Base-by-base conservation (phyloP, 148 eudicot species). In the Fagopyrum tataricum region DNA sequence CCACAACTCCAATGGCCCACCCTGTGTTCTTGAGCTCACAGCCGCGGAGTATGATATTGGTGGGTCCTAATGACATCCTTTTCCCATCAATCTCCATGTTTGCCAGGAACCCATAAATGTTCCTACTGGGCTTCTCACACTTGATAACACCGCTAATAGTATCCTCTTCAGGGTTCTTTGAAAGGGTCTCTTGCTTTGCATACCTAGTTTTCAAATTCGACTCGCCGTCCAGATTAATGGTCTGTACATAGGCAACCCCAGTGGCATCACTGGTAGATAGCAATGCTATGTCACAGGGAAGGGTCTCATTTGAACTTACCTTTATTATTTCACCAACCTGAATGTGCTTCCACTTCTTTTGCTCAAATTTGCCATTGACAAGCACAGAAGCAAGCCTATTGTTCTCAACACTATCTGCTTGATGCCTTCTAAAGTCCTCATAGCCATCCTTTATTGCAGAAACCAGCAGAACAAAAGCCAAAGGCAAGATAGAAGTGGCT, bases 361-460 rank as follows among this genome's bases (percentile, higher is more conserved):
- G 69, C 75, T 87, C 82, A 87, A 92, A 92, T 20, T 76, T 70
- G 74, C 77, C 84, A 80, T 92, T 73, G 55, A 55, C 76, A 77
- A 85, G 85, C 81, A 94, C 96, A 43, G 82, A 78, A 73, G 89
- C 92, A 79, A 84, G 87, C 75, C 93, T 79, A 47, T 91, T 91
- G 79, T 94, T 94, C 77, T 94, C 98, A 64, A 89, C 88, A 84
- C 78, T 79, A 75, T 94, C 98, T 49, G 98, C 91, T 83, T 97
- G 81, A 78, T 91, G 93, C 77, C 98, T 89, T 77, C 98, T 84
- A 91, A 95, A 94, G 78, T 94, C 98, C 84, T 94, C 98, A 77
- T 94, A 94, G 55, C 96, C 98, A 81, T 94, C 98, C 84, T 94
- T 94, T 7, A 94, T 74, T 42, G 98, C 98, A 12, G 98, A 91